These are phyloP conservation scores for Aspergillus jensenii DNA, from an alignment of 2,329 filamentous ascomycete species.

Conservation along the genomic window DNA sequence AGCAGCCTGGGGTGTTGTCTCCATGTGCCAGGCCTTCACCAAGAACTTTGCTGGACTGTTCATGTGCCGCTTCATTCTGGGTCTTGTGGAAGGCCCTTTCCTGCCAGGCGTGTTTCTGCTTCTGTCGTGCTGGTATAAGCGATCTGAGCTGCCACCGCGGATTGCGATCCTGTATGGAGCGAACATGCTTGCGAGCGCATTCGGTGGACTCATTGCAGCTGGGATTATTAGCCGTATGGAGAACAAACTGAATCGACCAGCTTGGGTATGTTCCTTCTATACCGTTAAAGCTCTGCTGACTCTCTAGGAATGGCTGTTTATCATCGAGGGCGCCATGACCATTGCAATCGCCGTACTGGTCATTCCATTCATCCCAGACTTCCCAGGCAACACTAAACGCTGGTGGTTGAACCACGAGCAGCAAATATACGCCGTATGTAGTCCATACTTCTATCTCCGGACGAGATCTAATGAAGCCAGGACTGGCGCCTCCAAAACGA, in stretches of 20 bases:
- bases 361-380: slow-evolving; percentile 3
- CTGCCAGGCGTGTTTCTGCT: not conserved
- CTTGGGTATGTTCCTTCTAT: not conserved
- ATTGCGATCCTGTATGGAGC: slow-evolving; percentile 1
- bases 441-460: too few relatives aligned
- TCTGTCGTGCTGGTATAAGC: slow-evolving; percentile 1
- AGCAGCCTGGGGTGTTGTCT: not conserved
- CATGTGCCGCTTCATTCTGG: not conserved
- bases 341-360: not conserved
- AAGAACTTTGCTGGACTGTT: not conserved
- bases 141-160: not conserved
- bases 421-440: not conserved
- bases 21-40: slow-evolving; percentile 1
- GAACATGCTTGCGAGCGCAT: not conserved
- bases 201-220: slow-evolving; percentile 1
- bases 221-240: slow-evolving; percentile 4
- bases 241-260: not conserved
- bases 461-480: not conserved
- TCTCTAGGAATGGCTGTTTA: slow-evolving; percentile 1
- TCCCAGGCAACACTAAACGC: not conserved
- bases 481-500: slow-evolving; percentile 4
- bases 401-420: not conserved
- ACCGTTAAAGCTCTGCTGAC: not conserved
- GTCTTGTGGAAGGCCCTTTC: not conserved
- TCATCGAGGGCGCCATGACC: slow-evolving; percentile 4